Evolutionary conservation across 306 rosid species (phyloP), one percentile per base, ranked within the genome.

Genomic region (Bauhinia variegata): DNA sequence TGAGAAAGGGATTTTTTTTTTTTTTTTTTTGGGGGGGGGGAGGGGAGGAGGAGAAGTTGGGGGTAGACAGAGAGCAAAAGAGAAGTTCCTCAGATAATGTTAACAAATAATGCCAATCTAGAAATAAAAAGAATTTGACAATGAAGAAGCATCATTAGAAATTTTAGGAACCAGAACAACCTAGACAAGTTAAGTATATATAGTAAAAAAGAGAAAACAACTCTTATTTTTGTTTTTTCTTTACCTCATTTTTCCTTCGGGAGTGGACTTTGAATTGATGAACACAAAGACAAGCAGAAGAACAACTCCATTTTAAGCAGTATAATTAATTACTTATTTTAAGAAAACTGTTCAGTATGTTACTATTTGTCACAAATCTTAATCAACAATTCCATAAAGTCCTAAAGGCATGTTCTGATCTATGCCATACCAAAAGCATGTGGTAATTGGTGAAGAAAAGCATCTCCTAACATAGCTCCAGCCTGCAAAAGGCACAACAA

Each of bases 381-480:
- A 53, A 66, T 38, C 46, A 57, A 74, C 9, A 56, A 39, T 69
- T 30, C 42, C 32, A 48, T 54, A 9, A 54, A 60, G 28, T 13
- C 46, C 34, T 36, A 59, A 50, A 75, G 59, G 63, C 34, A 19
- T 4, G 54, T 38, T 76, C 30, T 41, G 36, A 71, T 52, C 74
- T 19, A 60, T 63, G 33, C 17, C 85, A 51, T 87, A 92, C 98
- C 98, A 83, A 92, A 88, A 58, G 98, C 98, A 81, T 92, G 98
- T 0, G 98, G 98, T 72, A 92, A 64, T 74, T 92, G 98, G 84
- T 92, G 98, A 80, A 92, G 96, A 80, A 92, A 92, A 64, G 98
- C 96, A 80, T 92, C 98, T 39, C 98, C 98, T 70, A 92, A 66
- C 98, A 92, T 92, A 47, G 98, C 98, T 42, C 98, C 98, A 57